A percentile compares a stretch with the other conserved stretches of the same genome.
Conservation (phyloP, 129 eudicot species). For the Rutidosis leptorrhynchoides region DNA sequence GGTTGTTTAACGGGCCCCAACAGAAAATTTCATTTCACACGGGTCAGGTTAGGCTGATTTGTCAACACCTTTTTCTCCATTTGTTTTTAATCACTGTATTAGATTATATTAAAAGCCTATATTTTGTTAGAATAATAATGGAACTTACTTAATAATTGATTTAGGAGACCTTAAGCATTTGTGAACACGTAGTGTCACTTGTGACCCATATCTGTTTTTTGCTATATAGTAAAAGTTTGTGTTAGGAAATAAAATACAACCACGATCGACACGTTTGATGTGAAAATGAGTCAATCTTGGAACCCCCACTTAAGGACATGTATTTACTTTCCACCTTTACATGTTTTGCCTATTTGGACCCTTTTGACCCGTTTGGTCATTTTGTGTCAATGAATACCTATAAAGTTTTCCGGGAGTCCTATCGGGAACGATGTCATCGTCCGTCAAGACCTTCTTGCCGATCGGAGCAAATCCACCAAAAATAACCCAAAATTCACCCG, state of each 20-base stretch:
- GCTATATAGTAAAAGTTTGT: not conserved
- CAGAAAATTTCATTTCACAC: not conserved
- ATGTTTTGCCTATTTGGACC: no score
- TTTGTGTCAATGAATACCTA: no score
- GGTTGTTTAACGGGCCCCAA: not conserved
- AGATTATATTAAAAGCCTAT: not conserved
- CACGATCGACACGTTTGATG: not conserved
- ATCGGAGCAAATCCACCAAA: constrained; percentile 99
- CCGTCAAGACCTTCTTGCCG: constrained; percentile 74
- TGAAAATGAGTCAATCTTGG: not conserved
- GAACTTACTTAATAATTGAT: not conserved
- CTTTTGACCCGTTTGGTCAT: no score
- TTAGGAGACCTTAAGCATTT: not conserved
- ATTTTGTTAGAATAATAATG: no score
- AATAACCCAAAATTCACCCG: constrained; percentile 98
- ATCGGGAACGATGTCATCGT: constrained; percentile 83
- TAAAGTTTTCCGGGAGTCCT: constrained; percentile 69
- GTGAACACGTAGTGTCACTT: not conserved
- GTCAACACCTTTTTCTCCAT: not conserved
- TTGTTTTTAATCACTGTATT: not conserved
- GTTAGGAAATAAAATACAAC: not conserved
- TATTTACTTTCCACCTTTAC: not conserved
- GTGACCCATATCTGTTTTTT: not conserved
- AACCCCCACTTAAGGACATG: not conserved
- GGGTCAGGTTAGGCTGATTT: not conserved